A percentile compares a stretch with the other conserved stretches of the same genome.
phyloP scores from a whole-genome alignment of 2,329 filamentous ascomycete species.

The Xylaria sp. region DNA sequence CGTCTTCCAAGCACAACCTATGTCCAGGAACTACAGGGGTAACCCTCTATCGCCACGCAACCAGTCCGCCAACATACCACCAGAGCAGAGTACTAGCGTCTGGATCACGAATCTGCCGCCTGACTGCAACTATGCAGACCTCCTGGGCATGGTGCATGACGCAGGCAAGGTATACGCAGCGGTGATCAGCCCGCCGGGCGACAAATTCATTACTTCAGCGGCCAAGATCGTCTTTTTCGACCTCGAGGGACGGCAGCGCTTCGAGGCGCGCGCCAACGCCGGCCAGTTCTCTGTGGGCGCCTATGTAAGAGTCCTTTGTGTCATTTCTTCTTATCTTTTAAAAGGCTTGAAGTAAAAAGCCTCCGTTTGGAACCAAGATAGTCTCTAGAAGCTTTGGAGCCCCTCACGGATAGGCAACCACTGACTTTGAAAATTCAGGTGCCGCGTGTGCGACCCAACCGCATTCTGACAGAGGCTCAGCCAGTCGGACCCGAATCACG shows the following conservation, averaged over 20 bases:
- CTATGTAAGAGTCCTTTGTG: neutral
- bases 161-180: constrained; percentile 28
- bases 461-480: constrained; percentile 5
- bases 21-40: constrained; percentile 1
- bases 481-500: neutral
- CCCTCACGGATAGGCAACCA: neutral
- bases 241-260: neutral
- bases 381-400: neutral
- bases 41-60: neutral
- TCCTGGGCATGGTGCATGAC: constrained; percentile 6
- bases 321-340: neutral
- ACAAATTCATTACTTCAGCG: constrained; percentile 3
- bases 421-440: neutral
- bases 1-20: neutral
- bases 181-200: constrained; percentile 15
- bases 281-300: constrained; percentile 10
- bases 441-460: constrained; percentile 14
- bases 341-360: neutral
- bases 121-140: constrained; percentile 1
- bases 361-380: neutral
- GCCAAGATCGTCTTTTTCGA: constrained; percentile 33
- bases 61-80: constrained; percentile 4
- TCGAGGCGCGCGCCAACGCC: neutral
- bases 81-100: constrained; percentile 15
- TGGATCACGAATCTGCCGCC: constrained; percentile 33